Base-by-base conservation (phyloP, 2,329 filamentous ascomycete genomes). In the Gliomastix tumulicola region DNA sequence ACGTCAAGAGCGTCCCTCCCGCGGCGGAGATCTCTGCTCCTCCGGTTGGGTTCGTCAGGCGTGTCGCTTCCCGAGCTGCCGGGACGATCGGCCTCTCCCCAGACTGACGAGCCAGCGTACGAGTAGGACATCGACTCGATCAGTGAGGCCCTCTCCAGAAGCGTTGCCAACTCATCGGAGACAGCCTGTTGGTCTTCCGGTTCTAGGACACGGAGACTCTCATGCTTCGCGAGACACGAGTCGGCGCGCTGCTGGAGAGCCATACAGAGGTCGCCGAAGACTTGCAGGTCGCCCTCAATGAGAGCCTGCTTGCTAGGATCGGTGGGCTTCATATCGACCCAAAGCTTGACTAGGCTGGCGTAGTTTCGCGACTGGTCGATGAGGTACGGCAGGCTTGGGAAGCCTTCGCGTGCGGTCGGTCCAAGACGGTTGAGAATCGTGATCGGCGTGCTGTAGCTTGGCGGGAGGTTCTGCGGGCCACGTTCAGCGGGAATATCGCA, bases 391-490 rank as follows among this genome's bases (percentile, higher is more conserved):
- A 98, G 68, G 32, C 86, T 92, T 0, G 89, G 90, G 49, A 96
- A 95, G 0, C 92, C 92, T 63, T 98, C 92, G 38, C 87, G 78
- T 8, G 86, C 87, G 1, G 82, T 82, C 9, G 82, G 78, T 7
- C 87, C 83, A 12, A 97, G 65, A 1, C 92, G 83, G 30, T 82
- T 80, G 30, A 94, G 74, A 43, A 98, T 97, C 9, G 89, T 88
- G 37, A 92, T 79, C 1, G 92, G 92, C 0, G 92, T 96, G 34
- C 86, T 89, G 62, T 97, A 98, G 3, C 86, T 88, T 2, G 88
- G 84, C 2, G 87, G 85, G 8, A 88, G 71, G 8, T 77, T 67
- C 27, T 76, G 68, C 31, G 71, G 66, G n/a, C 69, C 71, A 34
- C 77, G 73, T 32, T 88, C 82, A 4, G 82, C 76, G 2, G 87